phyloP scores from a whole-genome alignment of 306 rosid genomes.

The Ziziphus jujuba region DNA sequence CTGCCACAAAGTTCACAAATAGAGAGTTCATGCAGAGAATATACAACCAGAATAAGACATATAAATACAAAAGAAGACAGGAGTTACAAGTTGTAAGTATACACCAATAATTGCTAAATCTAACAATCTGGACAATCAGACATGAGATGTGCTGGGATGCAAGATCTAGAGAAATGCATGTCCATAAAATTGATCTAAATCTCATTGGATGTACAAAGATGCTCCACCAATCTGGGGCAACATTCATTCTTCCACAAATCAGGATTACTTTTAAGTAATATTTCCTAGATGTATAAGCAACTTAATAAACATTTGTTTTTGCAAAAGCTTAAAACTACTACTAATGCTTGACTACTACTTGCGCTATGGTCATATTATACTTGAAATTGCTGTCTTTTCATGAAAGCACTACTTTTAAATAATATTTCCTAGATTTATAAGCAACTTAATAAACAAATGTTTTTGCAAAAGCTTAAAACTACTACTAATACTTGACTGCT shows the following conservation, averaged over 20 bases:
- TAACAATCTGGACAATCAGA: neutral
- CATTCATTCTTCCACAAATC: neutral
- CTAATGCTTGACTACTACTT: neutral
- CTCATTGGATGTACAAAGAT: neutral
- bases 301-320: neutral
- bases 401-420: neutral
- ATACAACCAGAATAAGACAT: constrained; percentile 13
- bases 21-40: neutral
- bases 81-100: constrained; percentile 6
- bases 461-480: neutral
- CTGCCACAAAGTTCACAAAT: neutral
- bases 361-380: neutral
- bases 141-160: neutral
- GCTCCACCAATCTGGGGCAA: constrained; percentile 4
- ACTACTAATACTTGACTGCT: neutral
- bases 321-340: neutral
- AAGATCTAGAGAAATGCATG: neutral
- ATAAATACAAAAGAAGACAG: neutral
- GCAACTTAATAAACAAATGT: neutral
- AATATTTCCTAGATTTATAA: too few relatives aligned
- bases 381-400: neutral
- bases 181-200: neutral
- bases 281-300: neutral
- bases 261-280: neutral
- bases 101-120: neutral